These are phyloP conservation scores for Nymphaea colorata DNA, from an alignment of 164 flowering plant species.

Conservation along the genomic window DNA sequence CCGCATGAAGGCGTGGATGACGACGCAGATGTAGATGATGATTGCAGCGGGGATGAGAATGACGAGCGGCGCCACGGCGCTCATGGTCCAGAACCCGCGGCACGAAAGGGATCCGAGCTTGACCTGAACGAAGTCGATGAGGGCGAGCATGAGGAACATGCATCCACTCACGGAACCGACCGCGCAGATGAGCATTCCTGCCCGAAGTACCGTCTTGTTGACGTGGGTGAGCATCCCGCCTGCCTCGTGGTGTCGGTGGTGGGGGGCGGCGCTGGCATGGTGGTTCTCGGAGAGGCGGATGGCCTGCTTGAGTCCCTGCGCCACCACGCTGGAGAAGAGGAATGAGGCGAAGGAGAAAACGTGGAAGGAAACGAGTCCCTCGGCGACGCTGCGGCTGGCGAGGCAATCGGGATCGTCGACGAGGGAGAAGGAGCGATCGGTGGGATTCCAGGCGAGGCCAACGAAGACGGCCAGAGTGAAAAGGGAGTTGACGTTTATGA, in stretches of 20 bases:
- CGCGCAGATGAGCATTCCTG: slow-evolving; percentile 45
- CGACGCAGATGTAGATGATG: slow-evolving; percentile 34
- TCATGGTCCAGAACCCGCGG: slow-evolving; percentile 26
- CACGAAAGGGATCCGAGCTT: slow-evolving; percentile 69
- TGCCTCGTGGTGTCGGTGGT: not conserved
- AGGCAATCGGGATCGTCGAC: slow-evolving; percentile 22
- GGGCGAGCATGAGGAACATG: slow-evolving; percentile 56
- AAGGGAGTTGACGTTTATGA: slow-evolving; percentile 75
- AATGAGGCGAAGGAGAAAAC: slow-evolving; percentile 82
- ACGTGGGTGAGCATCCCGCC: slow-evolving; percentile 20
- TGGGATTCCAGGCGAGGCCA: slow-evolving; percentile 66
- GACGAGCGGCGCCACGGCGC: slow-evolving; percentile 53
- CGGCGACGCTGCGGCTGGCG: slow-evolving; percentile 22
- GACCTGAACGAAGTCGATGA: slow-evolving; percentile 65
- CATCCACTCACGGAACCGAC: slow-evolving; percentile 69
- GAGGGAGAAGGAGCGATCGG: slow-evolving; percentile 26
- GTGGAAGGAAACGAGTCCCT: slow-evolving; percentile 50
- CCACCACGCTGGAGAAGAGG: slow-evolving; percentile 84
- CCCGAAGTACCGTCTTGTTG: slow-evolving; percentile 30
- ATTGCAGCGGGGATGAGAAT: slow-evolving; percentile 56
- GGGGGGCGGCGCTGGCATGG: not conserved
- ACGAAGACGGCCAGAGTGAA: slow-evolving; percentile 79
- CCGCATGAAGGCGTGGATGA: slow-evolving; percentile 35
- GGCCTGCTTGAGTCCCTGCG: slow-evolving; percentile 61
- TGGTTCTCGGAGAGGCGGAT: slow-evolving; percentile 15